A percentile compares a stretch with the other conserved stretches of the same genome.
phyloP scores from a whole-genome alignment of 192 early-diverging fungal genomes.

The Funneliformis mosseae region DNA sequence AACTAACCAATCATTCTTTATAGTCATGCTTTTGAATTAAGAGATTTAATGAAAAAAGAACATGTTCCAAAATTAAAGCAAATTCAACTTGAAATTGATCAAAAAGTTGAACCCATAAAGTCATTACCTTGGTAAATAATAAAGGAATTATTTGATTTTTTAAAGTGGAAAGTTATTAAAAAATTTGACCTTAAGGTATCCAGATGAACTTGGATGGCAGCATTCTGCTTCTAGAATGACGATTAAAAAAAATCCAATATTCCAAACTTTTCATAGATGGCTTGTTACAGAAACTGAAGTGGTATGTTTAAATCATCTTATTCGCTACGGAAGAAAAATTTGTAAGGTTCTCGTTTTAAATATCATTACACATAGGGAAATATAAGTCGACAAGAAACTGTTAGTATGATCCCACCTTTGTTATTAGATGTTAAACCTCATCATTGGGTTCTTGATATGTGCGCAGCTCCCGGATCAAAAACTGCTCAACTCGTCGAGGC shows the following conservation, averaged over 20 bases:
- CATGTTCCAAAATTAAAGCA: slow-evolving; percentile 52
- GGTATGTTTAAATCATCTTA: slow-evolving; percentile 36
- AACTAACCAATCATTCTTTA: not conserved
- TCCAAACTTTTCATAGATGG: slow-evolving; percentile 89
- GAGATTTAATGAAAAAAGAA: slow-evolving; percentile 67
- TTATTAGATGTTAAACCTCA: slow-evolving; percentile 87
- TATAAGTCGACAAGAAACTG: slow-evolving; percentile 93
- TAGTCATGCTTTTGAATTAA: slow-evolving; percentile 70
- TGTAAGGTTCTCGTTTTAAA: slow-evolving; percentile 10
- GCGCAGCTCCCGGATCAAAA: slow-evolving; percentile 98
- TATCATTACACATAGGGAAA: slow-evolving; percentile 74
- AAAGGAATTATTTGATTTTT: not conserved
- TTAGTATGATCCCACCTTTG: slow-evolving; percentile 97
- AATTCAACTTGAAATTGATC: slow-evolving; percentile 68
- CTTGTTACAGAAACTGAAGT: slow-evolving; percentile 97
- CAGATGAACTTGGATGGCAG: slow-evolving; percentile 90
- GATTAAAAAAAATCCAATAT: slow-evolving; percentile 76
- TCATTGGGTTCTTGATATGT: slow-evolving; percentile 92
- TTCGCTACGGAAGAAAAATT: not conserved
- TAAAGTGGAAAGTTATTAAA: not conserved
- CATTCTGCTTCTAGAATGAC: slow-evolving; percentile 73
- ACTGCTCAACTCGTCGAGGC: slow-evolving; percentile 91
- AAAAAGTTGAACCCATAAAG: slow-evolving; percentile 70
- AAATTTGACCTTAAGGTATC: slow-evolving; percentile 58
- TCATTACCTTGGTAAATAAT: slow-evolving; percentile 74